Percentiles rank a stretch among this genome's conserved stretches.
Conservation (phyloP, 1,284 basidiomycete species). For the Dichomitus squalens region DNA sequence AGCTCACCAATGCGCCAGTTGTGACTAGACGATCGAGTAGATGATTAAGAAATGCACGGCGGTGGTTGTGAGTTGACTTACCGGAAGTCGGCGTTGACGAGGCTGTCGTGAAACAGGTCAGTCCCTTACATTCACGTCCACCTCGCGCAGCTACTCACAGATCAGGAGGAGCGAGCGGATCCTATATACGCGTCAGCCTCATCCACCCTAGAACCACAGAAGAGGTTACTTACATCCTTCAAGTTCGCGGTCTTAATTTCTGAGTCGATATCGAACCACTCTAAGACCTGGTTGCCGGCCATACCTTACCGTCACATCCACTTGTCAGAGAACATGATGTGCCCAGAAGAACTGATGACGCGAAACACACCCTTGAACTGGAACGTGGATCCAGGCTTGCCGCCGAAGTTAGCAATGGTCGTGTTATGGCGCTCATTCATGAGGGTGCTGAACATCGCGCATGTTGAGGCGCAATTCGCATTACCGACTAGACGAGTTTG, state of each 20-base stretch:
- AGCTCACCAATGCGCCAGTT: constrained; percentile 55
- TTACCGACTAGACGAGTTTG: constrained; percentile 36
- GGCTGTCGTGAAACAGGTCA: constrained; percentile 31
- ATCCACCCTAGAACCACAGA: not conserved
- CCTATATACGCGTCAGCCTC: constrained; percentile 36
- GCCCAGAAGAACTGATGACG: not conserved
- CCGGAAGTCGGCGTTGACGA: constrained; percentile 56
- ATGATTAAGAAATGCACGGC: not conserved
- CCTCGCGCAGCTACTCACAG: constrained; percentile 39
- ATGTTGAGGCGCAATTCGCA: constrained; percentile 65
- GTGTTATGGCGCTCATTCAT: constrained; percentile 62
- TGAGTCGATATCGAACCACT: constrained; percentile 63
- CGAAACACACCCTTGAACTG: constrained; percentile 55
- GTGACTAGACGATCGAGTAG: constrained; percentile 28
- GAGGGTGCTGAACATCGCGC: constrained; percentile 64
- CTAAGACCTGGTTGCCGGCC: constrained; percentile 67
- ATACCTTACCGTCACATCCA: constrained; percentile 39
- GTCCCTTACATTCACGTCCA: not conserved
- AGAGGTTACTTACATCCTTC: constrained; percentile 45
- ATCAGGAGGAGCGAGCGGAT: constrained; percentile 63
- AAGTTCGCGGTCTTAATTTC: constrained; percentile 66
- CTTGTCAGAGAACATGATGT: not conserved
- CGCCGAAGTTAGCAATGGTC: constrained; percentile 62
- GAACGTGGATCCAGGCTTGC: constrained; percentile 52
- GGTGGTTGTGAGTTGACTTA: constrained; percentile 9